Conservation (phyloP, 208 protist species). For the Endotrypanum monterogeii region DNA sequence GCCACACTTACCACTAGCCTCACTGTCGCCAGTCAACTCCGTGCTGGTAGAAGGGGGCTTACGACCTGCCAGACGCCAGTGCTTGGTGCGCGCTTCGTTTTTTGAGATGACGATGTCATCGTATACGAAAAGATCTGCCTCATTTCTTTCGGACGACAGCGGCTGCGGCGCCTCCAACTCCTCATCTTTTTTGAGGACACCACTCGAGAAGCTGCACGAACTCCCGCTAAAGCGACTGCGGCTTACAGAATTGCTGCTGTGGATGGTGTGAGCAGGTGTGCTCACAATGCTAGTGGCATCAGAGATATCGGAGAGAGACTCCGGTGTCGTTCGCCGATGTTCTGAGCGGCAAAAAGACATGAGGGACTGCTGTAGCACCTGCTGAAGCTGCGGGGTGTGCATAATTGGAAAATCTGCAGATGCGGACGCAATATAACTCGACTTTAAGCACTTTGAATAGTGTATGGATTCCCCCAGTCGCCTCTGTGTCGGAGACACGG, state of each 20-base stretch:
- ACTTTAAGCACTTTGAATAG: not conserved
- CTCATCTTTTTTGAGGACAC: slow-evolving; percentile 26
- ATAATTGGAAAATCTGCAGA: not conserved
- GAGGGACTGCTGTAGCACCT: not conserved
- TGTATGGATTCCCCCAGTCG: not conserved
- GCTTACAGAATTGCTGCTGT: slow-evolving; percentile 4
- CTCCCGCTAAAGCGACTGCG: not conserved
- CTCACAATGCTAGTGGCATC: slow-evolving; percentile 18
- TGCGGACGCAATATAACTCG: not conserved
- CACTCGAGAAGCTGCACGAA: slow-evolving; percentile 13
- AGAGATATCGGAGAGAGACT: slow-evolving; percentile 43
- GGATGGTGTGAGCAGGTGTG: not conserved
- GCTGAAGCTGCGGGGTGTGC: not conserved
- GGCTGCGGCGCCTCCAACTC: slow-evolving; percentile 81
- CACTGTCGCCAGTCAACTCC: not conserved
- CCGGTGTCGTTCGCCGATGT: slow-evolving; percentile 13
- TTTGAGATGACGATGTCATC: slow-evolving; percentile 86
- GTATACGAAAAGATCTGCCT: slow-evolving; percentile 83
- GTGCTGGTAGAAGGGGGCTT: slow-evolving; percentile 38
- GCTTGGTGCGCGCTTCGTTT: slow-evolving; percentile 65
- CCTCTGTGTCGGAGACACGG: not conserved
- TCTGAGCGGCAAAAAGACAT: not conserved
- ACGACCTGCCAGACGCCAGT: slow-evolving; percentile 70
- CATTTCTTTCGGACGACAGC: slow-evolving; percentile 50
- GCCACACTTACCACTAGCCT: not conserved